phyloP scores from a whole-genome alignment of 331 rosid species.

The Ulmus americana region DNA sequence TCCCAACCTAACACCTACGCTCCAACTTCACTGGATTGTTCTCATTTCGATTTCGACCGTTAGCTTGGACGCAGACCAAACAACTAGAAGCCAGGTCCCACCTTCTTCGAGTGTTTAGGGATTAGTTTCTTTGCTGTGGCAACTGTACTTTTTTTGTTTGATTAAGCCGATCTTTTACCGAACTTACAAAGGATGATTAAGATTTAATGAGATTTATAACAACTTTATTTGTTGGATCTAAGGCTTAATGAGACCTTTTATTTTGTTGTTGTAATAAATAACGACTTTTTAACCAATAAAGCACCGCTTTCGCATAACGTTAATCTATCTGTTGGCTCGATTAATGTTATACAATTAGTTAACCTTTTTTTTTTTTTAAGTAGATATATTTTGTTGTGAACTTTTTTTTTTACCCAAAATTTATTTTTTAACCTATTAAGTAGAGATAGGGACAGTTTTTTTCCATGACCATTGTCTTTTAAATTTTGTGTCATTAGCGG shows the following conservation, averaged over 20 bases:
- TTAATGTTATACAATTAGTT: too few species aligned
- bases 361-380: not conserved
- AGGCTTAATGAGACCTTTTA: not conserved
- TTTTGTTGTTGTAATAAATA: conserved; percentile 5
- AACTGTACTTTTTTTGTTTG: conserved; percentile 4
- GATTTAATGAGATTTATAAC: not conserved
- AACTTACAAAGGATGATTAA: conserved; percentile 2
- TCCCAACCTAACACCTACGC: conserved; percentile 42
- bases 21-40: conserved; percentile 17
- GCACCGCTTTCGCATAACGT: not conserved
- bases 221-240: conserved; percentile 9
- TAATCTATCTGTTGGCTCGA: not conserved
- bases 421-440: too few species aligned
- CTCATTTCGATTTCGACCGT: conserved; percentile 39
- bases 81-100: conserved; percentile 30
- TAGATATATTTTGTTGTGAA: too few species aligned
- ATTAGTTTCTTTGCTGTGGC: conserved; percentile 12
- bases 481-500: too few species aligned
- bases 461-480: too few species aligned
- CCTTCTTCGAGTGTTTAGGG: not conserved
- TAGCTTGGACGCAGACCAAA: conserved; percentile 37
- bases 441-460: too few species aligned
- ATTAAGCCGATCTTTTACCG: not conserved
- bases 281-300: conserved; percentile 21
- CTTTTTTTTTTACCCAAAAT: not conserved